Conservation (phyloP, 345 rosid genomes). For the Eutrema yunnanense region DNA sequence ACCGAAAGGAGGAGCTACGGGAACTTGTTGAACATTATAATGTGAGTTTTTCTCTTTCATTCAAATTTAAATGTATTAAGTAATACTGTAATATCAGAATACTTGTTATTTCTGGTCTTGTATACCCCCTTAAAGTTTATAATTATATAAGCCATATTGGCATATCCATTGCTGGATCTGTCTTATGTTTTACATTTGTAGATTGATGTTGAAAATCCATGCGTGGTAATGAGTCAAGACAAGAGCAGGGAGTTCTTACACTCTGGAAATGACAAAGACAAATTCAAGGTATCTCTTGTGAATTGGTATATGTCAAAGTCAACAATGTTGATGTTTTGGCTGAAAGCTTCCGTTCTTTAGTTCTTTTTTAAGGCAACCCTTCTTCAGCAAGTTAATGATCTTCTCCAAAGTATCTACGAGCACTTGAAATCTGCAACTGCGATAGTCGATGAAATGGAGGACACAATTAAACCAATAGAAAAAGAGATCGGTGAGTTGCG, state of each 20-base stretch:
- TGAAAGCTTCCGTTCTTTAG: conserved; percentile 43
- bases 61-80: background rate
- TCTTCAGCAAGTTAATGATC: conserved; percentile 94
- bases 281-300: conserved; percentile 61
- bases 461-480: conserved; percentile 65
- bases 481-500: conserved; percentile 62
- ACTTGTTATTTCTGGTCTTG: conserved; percentile 1
- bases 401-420: conserved; percentile 56
- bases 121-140: background rate
- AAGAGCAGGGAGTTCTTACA: conserved; percentile 96
- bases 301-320: background rate
- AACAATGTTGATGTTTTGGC: conserved; percentile 6
- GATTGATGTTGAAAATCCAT: conserved; percentile 99
- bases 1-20: conserved; percentile 71
- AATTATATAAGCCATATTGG: background rate
- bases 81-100: background rate
- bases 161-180: background rate
- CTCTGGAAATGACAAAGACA: conserved; percentile 95
- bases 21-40: conserved; percentile 88
- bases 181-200: conserved; percentile 11
- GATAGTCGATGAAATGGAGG: conserved; percentile 63
- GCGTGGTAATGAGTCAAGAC: conserved; percentile 98
- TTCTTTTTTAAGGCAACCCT: conserved; percentile 95
- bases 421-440: conserved; percentile 52
- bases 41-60: conserved; percentile 43